These are phyloP conservation scores for Mycena citricolor DNA, from an alignment of 1,284 basidiomycete genomes.

Conservation along the genomic window DNA sequence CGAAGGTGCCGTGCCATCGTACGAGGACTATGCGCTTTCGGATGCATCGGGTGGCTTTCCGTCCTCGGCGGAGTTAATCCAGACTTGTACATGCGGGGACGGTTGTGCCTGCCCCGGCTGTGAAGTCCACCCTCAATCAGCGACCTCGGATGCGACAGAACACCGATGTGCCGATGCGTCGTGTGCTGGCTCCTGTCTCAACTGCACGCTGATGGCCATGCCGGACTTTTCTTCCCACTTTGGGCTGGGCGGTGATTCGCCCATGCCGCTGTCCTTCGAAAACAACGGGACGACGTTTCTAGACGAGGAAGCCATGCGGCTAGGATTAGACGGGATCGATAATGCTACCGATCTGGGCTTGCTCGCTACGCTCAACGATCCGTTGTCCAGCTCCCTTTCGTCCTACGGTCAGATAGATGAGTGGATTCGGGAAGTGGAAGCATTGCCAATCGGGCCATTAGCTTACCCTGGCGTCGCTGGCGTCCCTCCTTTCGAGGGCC, in stretches of 20 bases:
- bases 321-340: no score
- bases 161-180: slow-evolving; percentile 32
- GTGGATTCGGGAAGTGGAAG: slow-evolving; percentile 43
- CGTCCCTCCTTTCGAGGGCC: no score
- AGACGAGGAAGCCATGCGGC: no score
- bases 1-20: slow-evolving; percentile 4
- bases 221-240: slow-evolving; percentile 35
- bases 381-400: no score
- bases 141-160: slow-evolving; percentile 38
- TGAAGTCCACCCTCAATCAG: slow-evolving; percentile 40
- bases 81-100: slow-evolving; percentile 53
- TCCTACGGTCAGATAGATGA: no score
- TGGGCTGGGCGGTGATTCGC: no score
- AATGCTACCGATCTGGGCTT: no score
- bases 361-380: slow-evolving; percentile 29
- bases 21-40: slow-evolving; percentile 12
- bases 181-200: slow-evolving; percentile 51
- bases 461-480: no score
- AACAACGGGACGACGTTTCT: no score
- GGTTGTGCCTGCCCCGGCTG: slow-evolving; percentile 55
- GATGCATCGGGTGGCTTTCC: slow-evolving; percentile 17
- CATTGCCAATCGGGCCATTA: no score
- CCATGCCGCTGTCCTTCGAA: no score
- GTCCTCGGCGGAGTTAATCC: no score
- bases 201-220: slow-evolving; percentile 55